A percentile compares a stretch with the other conserved stretches of the same genome.
Conservation (phyloP, 495 filamentous ascomycete species). For the Elasticomyces elasticus region DNA sequence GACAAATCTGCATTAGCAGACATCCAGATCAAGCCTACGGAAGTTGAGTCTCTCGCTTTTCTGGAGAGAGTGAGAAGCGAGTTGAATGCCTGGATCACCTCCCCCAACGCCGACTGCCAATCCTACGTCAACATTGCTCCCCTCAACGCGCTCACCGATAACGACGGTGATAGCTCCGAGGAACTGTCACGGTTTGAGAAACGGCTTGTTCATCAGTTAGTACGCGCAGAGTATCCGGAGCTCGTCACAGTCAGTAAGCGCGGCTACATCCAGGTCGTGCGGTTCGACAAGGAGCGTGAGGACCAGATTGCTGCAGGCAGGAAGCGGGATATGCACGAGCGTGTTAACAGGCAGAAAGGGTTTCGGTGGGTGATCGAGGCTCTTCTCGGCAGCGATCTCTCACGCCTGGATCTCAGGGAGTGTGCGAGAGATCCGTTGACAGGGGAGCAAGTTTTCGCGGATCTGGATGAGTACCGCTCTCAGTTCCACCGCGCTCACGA, state of each 20-base stretch:
- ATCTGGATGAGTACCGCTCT: slow-evolving; percentile 23
- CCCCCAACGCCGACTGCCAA: not conserved
- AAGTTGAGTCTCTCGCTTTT: slow-evolving; percentile 48
- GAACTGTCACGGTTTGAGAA: slow-evolving; percentile 40
- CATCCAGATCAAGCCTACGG: slow-evolving; percentile 43
- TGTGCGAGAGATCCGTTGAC: slow-evolving; percentile 25
- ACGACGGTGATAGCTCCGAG: not conserved
- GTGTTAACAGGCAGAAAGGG: slow-evolving; percentile 44
- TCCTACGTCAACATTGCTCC: slow-evolving; percentile 21
- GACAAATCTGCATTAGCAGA: slow-evolving; percentile 36
- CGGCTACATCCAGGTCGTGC: slow-evolving; percentile 45
- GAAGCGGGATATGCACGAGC: slow-evolving; percentile 33
- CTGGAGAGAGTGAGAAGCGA: slow-evolving; percentile 38
- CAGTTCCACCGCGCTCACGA: slow-evolving; percentile 31
- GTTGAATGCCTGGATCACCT: slow-evolving; percentile 42
- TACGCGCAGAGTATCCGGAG: slow-evolving; percentile 52
- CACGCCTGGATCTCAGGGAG: slow-evolving; percentile 37
- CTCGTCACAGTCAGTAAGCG: slow-evolving; percentile 39
- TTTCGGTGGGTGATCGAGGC: slow-evolving; percentile 65
- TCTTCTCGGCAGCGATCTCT: slow-evolving; percentile 48
- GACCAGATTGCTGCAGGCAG: slow-evolving; percentile 32
- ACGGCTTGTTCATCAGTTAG: slow-evolving; percentile 57
- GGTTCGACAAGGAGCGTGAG: slow-evolving; percentile 41
- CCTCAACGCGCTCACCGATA: not conserved
- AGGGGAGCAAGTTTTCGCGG: slow-evolving; percentile 25